Percentiles rank a stretch among this genome's conserved stretches.
phyloP scores from a whole-genome alignment of 2,329 filamentous ascomycete genomes.

The Talaromyces sp. region DNA sequence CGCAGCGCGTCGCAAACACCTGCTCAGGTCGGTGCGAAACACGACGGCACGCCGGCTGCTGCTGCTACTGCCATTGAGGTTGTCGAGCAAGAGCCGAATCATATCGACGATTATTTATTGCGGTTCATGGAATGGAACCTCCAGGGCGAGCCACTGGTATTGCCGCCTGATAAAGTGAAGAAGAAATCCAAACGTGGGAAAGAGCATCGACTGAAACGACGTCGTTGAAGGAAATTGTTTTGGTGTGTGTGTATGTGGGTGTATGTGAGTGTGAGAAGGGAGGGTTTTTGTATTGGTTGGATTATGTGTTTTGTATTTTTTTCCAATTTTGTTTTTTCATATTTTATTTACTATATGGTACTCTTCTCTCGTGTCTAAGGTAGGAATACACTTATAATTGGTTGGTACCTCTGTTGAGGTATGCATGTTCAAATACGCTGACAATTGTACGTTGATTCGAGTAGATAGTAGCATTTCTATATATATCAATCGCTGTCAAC shows the following conservation, averaged over 20 bases:
- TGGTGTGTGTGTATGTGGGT: neutral
- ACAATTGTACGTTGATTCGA: too few relatives aligned
- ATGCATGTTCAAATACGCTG: too few relatives aligned
- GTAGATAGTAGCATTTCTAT: too few relatives aligned
- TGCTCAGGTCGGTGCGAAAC: slow-evolving; percentile 23
- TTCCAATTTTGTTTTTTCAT: slow-evolving; percentile 9
- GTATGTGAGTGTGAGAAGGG: too few relatives aligned
- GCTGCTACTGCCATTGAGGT: slow-evolving; percentile 32
- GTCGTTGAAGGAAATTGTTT: slow-evolving; percentile 13
- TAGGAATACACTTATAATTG: neutral
- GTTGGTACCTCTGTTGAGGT: neutral
- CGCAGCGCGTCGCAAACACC: slow-evolving; percentile 28
- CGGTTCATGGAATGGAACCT: slow-evolving; percentile 58
- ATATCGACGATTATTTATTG: slow-evolving; percentile 72
- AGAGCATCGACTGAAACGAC: slow-evolving; percentile 39
- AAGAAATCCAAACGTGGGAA: slow-evolving; percentile 44
- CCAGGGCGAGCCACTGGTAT: slow-evolving; percentile 42
- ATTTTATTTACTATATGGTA: slow-evolving; percentile 8
- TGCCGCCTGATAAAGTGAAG: slow-evolving; percentile 43
- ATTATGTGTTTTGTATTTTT: slow-evolving; percentile 4
- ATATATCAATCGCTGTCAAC: too few relatives aligned
- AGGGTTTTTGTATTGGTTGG: neutral
- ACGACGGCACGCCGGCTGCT: slow-evolving; percentile 24
- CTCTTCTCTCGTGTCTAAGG: slow-evolving; percentile 5
- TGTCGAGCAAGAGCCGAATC: slow-evolving; percentile 44